phyloP scores from a whole-genome alignment of 2,329 filamentous ascomycete genomes.

The Curvularia lunata region DNA sequence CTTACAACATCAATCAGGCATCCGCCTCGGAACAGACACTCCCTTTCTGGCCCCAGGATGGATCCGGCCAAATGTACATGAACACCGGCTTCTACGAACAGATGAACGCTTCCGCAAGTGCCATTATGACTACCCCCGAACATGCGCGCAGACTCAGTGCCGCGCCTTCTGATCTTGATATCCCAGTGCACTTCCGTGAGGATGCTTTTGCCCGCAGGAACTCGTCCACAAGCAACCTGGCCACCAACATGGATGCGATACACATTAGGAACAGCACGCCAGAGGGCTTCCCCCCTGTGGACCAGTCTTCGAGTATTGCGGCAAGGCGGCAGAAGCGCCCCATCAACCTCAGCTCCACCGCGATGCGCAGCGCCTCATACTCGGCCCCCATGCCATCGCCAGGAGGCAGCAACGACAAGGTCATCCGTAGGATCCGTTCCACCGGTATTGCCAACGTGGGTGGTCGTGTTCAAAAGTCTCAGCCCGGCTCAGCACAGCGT shows the following conservation, averaged over 20 bases:
- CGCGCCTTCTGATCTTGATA: conserved; percentile 42
- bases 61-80: conserved; percentile 30
- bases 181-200: conserved; percentile 38
- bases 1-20: conserved; percentile 40
- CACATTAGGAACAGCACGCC: conserved; percentile 46
- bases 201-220: conserved; percentile 45
- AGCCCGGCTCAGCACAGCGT: conserved; percentile 54
- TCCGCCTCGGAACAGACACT: conserved; percentile 42
- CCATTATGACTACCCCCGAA: conserved; percentile 43
- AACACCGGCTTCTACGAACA: conserved; percentile 47
- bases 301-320: conserved; percentile 51
- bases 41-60: conserved; percentile 38
- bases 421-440: conserved; percentile 57
- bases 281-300: conserved; percentile 48
- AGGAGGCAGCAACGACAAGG: conserved; percentile 47
- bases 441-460: conserved; percentile 53
- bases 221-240: conserved; percentile 49
- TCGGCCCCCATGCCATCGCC: conserved; percentile 50
- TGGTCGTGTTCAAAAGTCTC: conserved; percentile 56
- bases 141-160: conserved; percentile 40
- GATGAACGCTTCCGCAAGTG: conserved; percentile 45
- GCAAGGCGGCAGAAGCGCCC: conserved; percentile 50
- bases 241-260: conserved; percentile 49
- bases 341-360: conserved; percentile 50
- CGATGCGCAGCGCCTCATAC: conserved; percentile 52